Evolutionary conservation across 768 basidiomycete species (phyloP).

Genomic region (Steccherinum ochraceum): DNA sequence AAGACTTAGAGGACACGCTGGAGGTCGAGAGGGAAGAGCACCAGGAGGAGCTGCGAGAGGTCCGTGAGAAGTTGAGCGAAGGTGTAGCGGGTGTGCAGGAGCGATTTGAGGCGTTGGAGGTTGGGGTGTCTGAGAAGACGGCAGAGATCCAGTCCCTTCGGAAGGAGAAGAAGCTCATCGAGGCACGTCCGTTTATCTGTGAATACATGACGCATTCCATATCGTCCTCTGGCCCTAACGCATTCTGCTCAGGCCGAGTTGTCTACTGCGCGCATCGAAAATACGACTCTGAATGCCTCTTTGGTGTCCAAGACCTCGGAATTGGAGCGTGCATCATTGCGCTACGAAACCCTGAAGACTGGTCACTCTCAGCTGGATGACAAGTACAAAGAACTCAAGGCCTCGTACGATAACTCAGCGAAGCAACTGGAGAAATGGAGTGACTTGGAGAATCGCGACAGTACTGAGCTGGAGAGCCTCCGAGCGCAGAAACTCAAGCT

Average conservation of each 20-base stretch:
- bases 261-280: conserved; percentile 33
- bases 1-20: conserved; percentile 44
- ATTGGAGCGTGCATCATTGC: conserved; percentile 51
- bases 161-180: conserved; percentile 37
- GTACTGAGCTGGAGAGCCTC: conserved; percentile 46
- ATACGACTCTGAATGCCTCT: conserved; percentile 42
- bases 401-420: conserved; percentile 46
- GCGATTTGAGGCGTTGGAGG: conserved; percentile 26
- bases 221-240: too few species aligned
- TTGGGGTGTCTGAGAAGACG: conserved; percentile 33
- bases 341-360: conserved; percentile 50
- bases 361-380: conserved; percentile 49
- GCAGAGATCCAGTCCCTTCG: conserved; percentile 32
- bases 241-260: not conserved
- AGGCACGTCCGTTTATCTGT: conserved; percentile 21
- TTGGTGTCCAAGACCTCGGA: conserved; percentile 41
- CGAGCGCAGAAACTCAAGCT: conserved; percentile 51
- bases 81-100: conserved; percentile 23
- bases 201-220: too few species aligned
- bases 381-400: conserved; percentile 51
- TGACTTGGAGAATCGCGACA: conserved; percentile 57
- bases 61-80: conserved; percentile 26
- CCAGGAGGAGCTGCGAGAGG: conserved; percentile 35
- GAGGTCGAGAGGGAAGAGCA: conserved; percentile 29
- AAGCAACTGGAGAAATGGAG: conserved; percentile 69